Conservation (phyloP, 2,329 filamentous ascomycete species). For the Lasiodiplodia sp. region DNA sequence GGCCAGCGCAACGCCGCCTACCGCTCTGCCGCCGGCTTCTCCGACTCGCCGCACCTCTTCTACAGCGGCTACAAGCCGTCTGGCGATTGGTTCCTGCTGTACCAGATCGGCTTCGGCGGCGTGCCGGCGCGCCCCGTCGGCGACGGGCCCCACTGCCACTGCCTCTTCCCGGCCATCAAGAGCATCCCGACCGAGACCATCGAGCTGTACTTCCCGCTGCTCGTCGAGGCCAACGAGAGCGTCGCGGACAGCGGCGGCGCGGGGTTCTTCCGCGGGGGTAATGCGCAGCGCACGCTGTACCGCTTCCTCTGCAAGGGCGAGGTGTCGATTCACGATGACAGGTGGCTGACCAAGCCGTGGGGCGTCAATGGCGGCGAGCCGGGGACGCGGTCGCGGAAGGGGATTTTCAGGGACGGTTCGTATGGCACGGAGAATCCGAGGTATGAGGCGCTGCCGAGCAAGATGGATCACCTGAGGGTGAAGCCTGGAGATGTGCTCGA, state of each 20-base stretch:
- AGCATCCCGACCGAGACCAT: constrained; percentile 58
- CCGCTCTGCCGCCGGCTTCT: constrained; percentile 59
- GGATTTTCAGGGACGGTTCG: constrained; percentile 51
- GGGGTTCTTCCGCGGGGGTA: constrained; percentile 57
- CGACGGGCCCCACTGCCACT: constrained; percentile 59
- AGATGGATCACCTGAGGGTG: constrained; percentile 58
- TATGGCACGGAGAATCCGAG: constrained; percentile 42
- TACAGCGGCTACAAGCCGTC: constrained; percentile 58
- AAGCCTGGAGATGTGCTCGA: constrained; percentile 57
- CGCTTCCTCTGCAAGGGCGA: constrained; percentile 56
- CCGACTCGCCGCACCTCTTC: constrained; percentile 59
- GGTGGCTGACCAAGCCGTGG: constrained; percentile 60
- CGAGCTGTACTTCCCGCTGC: constrained; percentile 57
- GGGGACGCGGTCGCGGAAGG: constrained; percentile 52
- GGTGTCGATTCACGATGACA: constrained; percentile 57
- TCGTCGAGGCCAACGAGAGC: constrained; percentile 58
- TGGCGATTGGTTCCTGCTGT: constrained; percentile 59
- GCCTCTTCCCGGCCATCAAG: constrained; percentile 60
- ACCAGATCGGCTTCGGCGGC: constrained; percentile 60
- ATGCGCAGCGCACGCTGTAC: constrained; percentile 58
- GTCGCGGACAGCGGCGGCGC: constrained; percentile 58
- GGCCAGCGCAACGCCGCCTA: constrained; percentile 56
- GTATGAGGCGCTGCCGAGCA: constrained; percentile 48
- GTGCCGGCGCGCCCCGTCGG: constrained; percentile 57
- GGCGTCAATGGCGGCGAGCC: constrained; percentile 57